Evolutionary conservation across 2,329 filamentous ascomycete genomes (phyloP).

Genomic region (Lachnellula subtilissima): DNA sequence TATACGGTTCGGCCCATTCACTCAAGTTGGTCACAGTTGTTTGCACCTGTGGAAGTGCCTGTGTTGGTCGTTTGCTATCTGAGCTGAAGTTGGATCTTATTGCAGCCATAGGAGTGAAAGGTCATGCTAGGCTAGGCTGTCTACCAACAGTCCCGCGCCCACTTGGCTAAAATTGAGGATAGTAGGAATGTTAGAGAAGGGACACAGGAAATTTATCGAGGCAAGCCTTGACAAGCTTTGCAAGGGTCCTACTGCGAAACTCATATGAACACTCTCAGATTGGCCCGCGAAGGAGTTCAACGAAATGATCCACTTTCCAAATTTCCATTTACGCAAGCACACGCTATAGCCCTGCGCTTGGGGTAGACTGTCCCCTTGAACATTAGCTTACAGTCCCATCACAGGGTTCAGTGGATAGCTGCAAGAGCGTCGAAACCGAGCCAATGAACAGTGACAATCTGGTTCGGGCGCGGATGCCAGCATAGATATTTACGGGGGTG

Average conservation of each 20-base stretch:
- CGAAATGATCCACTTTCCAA: conserved; percentile 5
- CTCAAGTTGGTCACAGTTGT: not conserved
- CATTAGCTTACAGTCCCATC: conserved; percentile 7
- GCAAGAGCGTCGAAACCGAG: conserved; percentile 13
- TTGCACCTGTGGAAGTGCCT: not conserved
- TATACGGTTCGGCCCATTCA: not conserved
- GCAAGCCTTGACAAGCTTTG: conserved; percentile 18
- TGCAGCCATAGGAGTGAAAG: not conserved
- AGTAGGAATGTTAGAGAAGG: not conserved
- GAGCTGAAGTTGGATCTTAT: conserved; percentile 1
- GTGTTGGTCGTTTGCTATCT: not conserved
- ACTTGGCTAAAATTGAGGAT: not conserved
- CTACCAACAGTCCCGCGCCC: not conserved
- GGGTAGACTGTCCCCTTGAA: conserved; percentile 8
- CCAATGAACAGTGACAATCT: conserved; percentile 20
- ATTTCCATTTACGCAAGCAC: conserved; percentile 13
- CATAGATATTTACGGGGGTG: conserved; percentile 18
- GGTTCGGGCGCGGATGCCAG: conserved; percentile 27
- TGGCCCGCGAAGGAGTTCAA: conserved; percentile 5
- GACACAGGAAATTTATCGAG: not conserved
- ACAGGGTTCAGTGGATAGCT: conserved; percentile 5
- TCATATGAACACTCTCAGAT: conserved; percentile 26
- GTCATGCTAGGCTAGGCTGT: not conserved
- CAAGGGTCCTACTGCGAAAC: conserved; percentile 16
- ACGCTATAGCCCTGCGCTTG: not conserved